Evolutionary conservation across 306 rosid genomes (phyloP).

Genomic region (Lagenaria siceraria): DNA sequence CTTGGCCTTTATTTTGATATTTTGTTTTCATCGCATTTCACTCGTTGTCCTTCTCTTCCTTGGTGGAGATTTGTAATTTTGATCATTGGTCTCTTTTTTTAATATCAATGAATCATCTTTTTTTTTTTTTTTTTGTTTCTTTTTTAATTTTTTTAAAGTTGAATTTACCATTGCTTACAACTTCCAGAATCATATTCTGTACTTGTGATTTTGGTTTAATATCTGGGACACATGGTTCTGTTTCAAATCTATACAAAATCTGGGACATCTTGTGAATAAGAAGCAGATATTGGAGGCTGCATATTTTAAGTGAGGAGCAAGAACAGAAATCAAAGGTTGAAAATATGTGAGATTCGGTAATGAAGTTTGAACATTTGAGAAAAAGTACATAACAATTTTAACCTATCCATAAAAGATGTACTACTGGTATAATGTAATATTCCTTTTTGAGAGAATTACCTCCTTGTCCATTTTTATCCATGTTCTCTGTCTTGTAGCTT

Average conservation of each 20-base stretch:
- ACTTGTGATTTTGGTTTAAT: too few relatives aligned
- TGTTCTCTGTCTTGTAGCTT: neutral
- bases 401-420: neutral
- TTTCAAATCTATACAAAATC: neutral
- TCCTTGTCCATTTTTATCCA: neutral
- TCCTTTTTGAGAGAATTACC: neutral
- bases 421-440: neutral
- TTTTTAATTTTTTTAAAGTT: too few relatives aligned
- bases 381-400: neutral
- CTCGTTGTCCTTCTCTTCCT: too few relatives aligned
- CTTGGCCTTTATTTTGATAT: too few relatives aligned
- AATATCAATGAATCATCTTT: too few relatives aligned
- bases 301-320: neutral
- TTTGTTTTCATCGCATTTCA: too few relatives aligned
- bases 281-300: neutral
- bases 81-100: too few relatives aligned
- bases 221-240: neutral
- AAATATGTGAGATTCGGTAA: neutral
- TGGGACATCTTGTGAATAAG: neutral
- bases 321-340: neutral
- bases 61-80: too few relatives aligned
- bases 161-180: neutral
- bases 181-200: neutral
- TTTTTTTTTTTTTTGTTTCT: too few relatives aligned
- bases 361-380: neutral